Evolutionary conservation across 2,329 filamentous ascomycete species (phyloP).

Genomic region (Pseudophaeomoniella oleicola): DNA sequence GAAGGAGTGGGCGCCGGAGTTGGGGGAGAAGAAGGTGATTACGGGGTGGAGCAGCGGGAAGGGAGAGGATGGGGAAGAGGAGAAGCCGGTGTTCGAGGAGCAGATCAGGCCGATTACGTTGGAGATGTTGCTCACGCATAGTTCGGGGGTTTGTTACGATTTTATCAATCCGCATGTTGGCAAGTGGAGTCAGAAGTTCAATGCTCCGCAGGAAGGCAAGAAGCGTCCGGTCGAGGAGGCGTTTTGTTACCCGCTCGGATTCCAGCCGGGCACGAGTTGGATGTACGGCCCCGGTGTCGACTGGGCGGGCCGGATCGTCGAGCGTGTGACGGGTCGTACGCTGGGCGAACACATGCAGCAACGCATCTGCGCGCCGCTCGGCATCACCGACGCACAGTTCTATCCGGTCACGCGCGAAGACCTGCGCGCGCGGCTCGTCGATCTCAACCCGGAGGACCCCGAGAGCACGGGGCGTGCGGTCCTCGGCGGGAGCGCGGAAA

Average conservation of each 20-base stretch:
- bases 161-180: slow-evolving; percentile 22
- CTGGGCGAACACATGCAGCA: slow-evolving; percentile 30
- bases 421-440: slow-evolving; percentile 20
- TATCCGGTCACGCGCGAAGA: slow-evolving; percentile 22
- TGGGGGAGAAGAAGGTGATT: slow-evolving; percentile 29
- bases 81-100: slow-evolving; percentile 14
- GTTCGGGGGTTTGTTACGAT: slow-evolving; percentile 33
- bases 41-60: slow-evolving; percentile 33
- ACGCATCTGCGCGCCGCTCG: slow-evolving; percentile 31
- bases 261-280: slow-evolving; percentile 38
- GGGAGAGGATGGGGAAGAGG: slow-evolving; percentile 30
- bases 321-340: slow-evolving; percentile 27
- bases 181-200: slow-evolving; percentile 21
- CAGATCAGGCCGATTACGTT: slow-evolving; percentile 11
- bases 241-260: slow-evolving; percentile 29
- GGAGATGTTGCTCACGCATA: slow-evolving; percentile 23
- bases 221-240: slow-evolving; percentile 27
- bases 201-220: neutral
- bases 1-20: too few species aligned
- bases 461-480: slow-evolving; percentile 17
- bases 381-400: slow-evolving; percentile 26
- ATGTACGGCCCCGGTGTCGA: slow-evolving; percentile 35
- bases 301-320: slow-evolving; percentile 39
- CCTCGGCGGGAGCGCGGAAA: slow-evolving; percentile 19
- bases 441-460: slow-evolving; percentile 22